Evolutionary conservation across 805 yeast species (phyloP).

Genomic region (Lipomyces orientalis): DNA sequence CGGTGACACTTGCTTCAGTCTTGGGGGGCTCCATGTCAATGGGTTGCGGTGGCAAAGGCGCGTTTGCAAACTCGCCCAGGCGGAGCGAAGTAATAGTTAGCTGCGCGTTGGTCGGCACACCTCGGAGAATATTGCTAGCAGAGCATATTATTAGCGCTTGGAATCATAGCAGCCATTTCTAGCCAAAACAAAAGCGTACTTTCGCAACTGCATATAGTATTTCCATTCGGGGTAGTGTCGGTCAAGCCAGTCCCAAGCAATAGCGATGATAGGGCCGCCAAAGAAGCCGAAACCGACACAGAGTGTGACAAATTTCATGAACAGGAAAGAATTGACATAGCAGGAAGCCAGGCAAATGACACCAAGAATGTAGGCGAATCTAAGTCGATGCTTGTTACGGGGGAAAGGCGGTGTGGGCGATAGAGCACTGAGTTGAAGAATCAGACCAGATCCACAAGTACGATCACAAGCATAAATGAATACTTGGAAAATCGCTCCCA

Average conservation of each 20-base stretch:
- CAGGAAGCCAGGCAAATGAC: background rate
- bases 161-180: background rate
- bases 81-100: slow-evolving; percentile 19
- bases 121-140: slow-evolving; percentile 15
- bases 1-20: background rate
- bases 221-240: slow-evolving; percentile 16
- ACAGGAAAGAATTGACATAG: slow-evolving; percentile 13
- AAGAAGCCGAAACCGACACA: slow-evolving; percentile 14
- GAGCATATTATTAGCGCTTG: no score
- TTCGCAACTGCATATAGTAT: slow-evolving; percentile 16
- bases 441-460: no score
- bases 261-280: slow-evolving; percentile 17
- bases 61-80: slow-evolving; percentile 12
- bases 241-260: slow-evolving; percentile 5
- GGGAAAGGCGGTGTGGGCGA: slow-evolving; percentile 22
- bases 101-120: slow-evolving; percentile 28
- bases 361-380: slow-evolving; percentile 6
- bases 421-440: slow-evolving; percentile 11
- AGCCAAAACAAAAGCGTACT: slow-evolving; percentile 4
- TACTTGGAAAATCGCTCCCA: slow-evolving; percentile 28
- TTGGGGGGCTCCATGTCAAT: background rate
- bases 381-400: slow-evolving; percentile 11
- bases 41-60: background rate
- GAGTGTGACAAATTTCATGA: slow-evolving; percentile 9
- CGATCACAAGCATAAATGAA: background rate